Conservation (phyloP, 1,284 basidiomycete species). For the Ceratobasidium sp. region DNA sequence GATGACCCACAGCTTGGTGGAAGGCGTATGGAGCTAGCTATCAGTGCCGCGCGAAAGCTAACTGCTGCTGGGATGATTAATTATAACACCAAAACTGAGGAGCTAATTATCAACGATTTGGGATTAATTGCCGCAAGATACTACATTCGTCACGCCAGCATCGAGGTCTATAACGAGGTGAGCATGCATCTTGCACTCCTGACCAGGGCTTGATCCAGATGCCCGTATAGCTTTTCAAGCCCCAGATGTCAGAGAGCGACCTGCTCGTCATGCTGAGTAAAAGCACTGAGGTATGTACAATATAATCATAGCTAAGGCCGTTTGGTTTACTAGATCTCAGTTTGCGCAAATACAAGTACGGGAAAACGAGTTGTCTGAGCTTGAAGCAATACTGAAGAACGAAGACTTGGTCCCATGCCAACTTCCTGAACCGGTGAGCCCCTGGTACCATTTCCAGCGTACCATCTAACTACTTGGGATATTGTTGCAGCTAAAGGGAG, state of each 20-base stretch:
- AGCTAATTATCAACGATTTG: conserved; percentile 84
- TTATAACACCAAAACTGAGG: conserved; percentile 73
- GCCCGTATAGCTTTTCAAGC: conserved; percentile 68
- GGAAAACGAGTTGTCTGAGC: conserved; percentile 89
- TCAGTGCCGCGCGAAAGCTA: conserved; percentile 77
- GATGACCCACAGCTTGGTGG: conserved; percentile 85
- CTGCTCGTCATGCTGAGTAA: conserved; percentile 86
- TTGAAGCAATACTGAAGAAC: conserved; percentile 73
- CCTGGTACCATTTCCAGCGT: neutral
- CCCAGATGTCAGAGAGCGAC: conserved; percentile 94
- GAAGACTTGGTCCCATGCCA: conserved; percentile 79
- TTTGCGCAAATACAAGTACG: conserved; percentile 96
- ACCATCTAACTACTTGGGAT: neutral
- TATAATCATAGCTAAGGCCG: conserved; percentile 32
- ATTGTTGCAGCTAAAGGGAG: neutral
- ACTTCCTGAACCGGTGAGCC: conserved; percentile 61
- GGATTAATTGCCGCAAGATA: conserved; percentile 97
- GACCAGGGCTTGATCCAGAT: neutral
- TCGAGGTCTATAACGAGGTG: conserved; percentile 87
- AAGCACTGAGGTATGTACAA: conserved; percentile 85
- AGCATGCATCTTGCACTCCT: neutral
- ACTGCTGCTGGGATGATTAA: conserved; percentile 87
- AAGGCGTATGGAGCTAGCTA: conserved; percentile 82
- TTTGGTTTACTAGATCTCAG: conserved; percentile 58
- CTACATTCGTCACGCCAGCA: conserved; percentile 89